These are phyloP conservation scores for Candida sanyaensis DNA, from an alignment of 1,139 yeast species.

Conservation along the genomic window DNA sequence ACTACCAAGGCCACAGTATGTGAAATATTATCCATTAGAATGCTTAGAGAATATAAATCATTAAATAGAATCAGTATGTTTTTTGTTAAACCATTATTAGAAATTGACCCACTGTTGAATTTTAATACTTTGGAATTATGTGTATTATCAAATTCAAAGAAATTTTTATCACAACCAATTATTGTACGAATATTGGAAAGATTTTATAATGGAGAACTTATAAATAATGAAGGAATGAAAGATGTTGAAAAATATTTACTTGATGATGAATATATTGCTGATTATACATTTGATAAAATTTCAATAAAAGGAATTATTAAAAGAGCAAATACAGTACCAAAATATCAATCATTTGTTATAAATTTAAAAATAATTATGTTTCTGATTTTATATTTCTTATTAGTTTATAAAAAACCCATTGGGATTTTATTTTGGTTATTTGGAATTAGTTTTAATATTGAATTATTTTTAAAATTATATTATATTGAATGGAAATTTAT, in stretches of 20 bases:
- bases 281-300: slow-evolving; percentile 36
- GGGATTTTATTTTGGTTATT: slow-evolving; percentile 36
- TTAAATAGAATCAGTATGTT: slow-evolving; percentile 45
- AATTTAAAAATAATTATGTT: slow-evolving; percentile 37
- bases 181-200: slow-evolving; percentile 51
- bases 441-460: slow-evolving; percentile 39
- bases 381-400: slow-evolving; percentile 32
- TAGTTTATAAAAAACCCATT: slow-evolving; percentile 30
- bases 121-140: slow-evolving; percentile 58
- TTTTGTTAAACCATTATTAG: slow-evolving; percentile 45
- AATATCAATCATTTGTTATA: slow-evolving; percentile 44
- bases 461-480: slow-evolving; percentile 38
- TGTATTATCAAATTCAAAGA: slow-evolving; percentile 55
- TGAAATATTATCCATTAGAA: slow-evolving; percentile 55
- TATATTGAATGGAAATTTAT: slow-evolving; percentile 44
- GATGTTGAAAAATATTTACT: slow-evolving; percentile 29
- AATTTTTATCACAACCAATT: slow-evolving; percentile 57
- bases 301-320: slow-evolving; percentile 31
- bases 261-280: slow-evolving; percentile 31
- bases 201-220: slow-evolving; percentile 55
- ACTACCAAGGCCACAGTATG: slow-evolving; percentile 56
- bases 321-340: slow-evolving; percentile 41
- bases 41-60: slow-evolving; percentile 51
- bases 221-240: slow-evolving; percentile 21
- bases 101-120: slow-evolving; percentile 11